Conservation (phyloP, 768 basidiomycete genomes). For the Calocera cornea region DNA sequence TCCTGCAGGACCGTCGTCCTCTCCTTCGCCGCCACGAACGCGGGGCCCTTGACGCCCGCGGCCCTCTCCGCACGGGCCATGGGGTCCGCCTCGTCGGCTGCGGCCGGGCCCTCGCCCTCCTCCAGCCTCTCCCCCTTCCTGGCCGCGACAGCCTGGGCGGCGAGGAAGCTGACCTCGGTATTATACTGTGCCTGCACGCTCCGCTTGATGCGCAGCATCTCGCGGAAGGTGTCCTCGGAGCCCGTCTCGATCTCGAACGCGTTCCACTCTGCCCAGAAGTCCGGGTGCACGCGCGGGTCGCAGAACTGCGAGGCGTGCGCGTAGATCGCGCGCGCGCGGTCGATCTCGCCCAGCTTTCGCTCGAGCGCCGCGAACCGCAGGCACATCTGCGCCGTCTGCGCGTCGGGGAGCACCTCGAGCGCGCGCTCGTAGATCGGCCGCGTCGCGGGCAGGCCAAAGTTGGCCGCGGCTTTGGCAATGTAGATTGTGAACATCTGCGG, state of each 20-base stretch:
- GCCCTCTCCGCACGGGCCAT: slow-evolving; percentile 79
- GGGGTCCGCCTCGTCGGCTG: slow-evolving; percentile 43
- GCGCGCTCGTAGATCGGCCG: slow-evolving; percentile 93
- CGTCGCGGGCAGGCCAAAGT: slow-evolving; percentile 91
- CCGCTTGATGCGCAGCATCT: slow-evolving; percentile 90
- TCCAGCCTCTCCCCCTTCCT: slow-evolving; percentile 42
- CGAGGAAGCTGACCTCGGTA: slow-evolving; percentile 86
- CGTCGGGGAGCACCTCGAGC: slow-evolving; percentile 81
- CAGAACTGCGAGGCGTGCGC: slow-evolving; percentile 98
- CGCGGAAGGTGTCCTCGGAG: slow-evolving; percentile 91
- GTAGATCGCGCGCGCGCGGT: slow-evolving; percentile 89
- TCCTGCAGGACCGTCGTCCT: slow-evolving; percentile 7
- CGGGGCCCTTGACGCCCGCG: slow-evolving; percentile 44
- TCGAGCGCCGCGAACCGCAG: slow-evolving; percentile 90
- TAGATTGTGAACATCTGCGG: slow-evolving; percentile 87
- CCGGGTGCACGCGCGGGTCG: slow-evolving; percentile 79
- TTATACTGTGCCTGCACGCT: slow-evolving; percentile 99
- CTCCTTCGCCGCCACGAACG: slow-evolving; percentile 42
- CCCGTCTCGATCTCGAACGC: slow-evolving; percentile 96
- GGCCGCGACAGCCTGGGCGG: slow-evolving; percentile 73
- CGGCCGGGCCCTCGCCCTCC: slow-evolving; percentile 25
- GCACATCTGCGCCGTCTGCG: slow-evolving; percentile 95
- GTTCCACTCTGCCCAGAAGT: slow-evolving; percentile 97
- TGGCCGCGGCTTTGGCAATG: slow-evolving; percentile 90
- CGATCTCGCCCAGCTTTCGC: slow-evolving; percentile 96